phyloP scores from a whole-genome alignment of 345 rosid species.

The Lagerstroemia speciosa region DNA sequence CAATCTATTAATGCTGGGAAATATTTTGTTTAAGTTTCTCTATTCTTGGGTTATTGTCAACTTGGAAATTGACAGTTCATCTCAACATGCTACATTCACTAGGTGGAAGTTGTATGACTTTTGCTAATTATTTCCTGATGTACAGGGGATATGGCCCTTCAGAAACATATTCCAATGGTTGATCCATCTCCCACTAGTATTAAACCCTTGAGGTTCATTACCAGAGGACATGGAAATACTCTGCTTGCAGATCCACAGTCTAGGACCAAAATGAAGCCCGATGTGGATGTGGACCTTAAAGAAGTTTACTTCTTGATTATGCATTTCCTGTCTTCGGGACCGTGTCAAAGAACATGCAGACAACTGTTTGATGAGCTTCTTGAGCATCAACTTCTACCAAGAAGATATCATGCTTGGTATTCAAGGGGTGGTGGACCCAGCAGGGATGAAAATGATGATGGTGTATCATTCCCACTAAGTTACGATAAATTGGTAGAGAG shows the following conservation, averaged over 20 bases:
- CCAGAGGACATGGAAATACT: constrained; percentile 43
- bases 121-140: background rate
- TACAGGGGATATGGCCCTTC: constrained; percentile 57
- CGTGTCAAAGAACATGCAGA: constrained; percentile 68
- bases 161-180: constrained; percentile 46
- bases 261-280: constrained; percentile 28
- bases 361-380: constrained; percentile 80
- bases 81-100: background rate
- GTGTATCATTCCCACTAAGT: constrained; percentile 64
- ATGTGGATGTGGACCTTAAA: constrained; percentile 62
- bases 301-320: constrained; percentile 89
- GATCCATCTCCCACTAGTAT: constrained; percentile 38
- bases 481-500: constrained; percentile 63
- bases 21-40: background rate
- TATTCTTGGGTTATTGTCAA: background rate
- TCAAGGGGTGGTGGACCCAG: constrained; percentile 62
- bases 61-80: background rate
- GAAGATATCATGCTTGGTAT: constrained; percentile 97
- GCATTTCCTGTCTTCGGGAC: constrained; percentile 89
- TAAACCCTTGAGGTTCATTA: constrained; percentile 61
- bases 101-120: background rate
- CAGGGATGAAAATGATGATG: constrained; percentile 70
- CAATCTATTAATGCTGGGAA: background rate
- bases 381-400: constrained; percentile 81
- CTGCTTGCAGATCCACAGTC: constrained; percentile 37